Base-by-base conservation (phyloP, 345 rosid genomes). In the Nasturtium officinale region DNA sequence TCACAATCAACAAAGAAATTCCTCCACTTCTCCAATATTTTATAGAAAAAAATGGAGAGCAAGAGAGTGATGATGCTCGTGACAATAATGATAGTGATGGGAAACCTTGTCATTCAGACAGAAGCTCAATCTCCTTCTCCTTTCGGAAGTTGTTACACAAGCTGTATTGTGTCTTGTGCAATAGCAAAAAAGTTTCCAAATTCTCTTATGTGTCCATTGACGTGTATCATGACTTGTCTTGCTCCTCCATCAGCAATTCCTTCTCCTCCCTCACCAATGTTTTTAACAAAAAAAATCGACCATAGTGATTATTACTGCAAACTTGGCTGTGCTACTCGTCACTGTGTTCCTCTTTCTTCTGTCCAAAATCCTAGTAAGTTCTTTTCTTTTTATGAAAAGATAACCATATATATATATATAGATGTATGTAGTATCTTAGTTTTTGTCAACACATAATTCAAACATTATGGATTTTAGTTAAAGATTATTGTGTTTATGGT, bases 301-400 rank as follows among this genome's bases (percentile, higher is more conserved):
- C 38, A 54, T 33, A 11, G 0, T 23, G 26, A 61, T 40, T 53
- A 61, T 26, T 68, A 20, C 40, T 75, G 79, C 29, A 67, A 68
- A 61, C 51, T 75, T 8, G 74, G 69, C 11, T 75, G 79, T 67
- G 67, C 78, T 66, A 26, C 61, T 66, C 61, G n/a, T 26, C 67
- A 59, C 16, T 74, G 78, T 50, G 35, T 12, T 29, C 7, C 67
- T 1, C 61, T 74, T 59, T 47, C 61, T n/a, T 59, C 78, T 42
- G 46, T 16, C 11, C 54, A 10, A 60, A 61, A 75, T 42, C 69
- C 56, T 1, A 75, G 78, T 75, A 75, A 75, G 62, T 75, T 2
- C 40, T 54, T 53, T 20, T 11, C 5, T 6, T 32, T 35, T 55
- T 56, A 33, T 15, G 15, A 51, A 9, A 35, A 10, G 35, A 21